Evolutionary conservation across 495 filamentous ascomycete genomes (phyloP), one percentile per base, ranked within the genome.

Genomic region (Daldinia childiae): DNA sequence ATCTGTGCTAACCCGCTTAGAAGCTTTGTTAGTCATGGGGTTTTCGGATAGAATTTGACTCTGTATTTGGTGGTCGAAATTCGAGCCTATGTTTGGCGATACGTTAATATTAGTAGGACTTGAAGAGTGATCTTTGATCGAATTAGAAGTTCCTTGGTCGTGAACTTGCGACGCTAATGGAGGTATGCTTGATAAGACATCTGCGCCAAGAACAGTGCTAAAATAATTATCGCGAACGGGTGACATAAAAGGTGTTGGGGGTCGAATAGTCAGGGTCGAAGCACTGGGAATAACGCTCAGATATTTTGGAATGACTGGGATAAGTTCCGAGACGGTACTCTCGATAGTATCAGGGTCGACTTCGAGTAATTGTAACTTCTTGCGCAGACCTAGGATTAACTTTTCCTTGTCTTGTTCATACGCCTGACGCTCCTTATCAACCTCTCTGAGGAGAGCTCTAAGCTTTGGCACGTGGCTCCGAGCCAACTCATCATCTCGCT

Each of bases 401-500:
- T 66, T 66, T 52, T 64, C 68, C 63, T 76, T 76, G 6, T 69
- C 62, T 17, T 73, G 64, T 24, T 78, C 71, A 62, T 74, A 78
- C n/a, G 57, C 58, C 21, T 70, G 62, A 15, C 76, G 71, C 63
- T 74, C 71, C 29, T 36, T 65, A 19, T 78, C 74, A 6, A 78
- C 64, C 30, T 76, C 70, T 55, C 68, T 66, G 29, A 78, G 58
- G 30, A 76, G 45, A 19, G 64, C 68, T 21, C 66, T 66, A 12
- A 78, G 64, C 52, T 62, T 68, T 2, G 76, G 76, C 19, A 78
- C 68, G 30, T 74, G 51, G 55, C 70, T 66, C 11, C 73, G 71
- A 24, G 72, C 76, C 29, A 78, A 59, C 50, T 69, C 68, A 38
- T 76, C 68, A 63, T 76, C 76, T 55, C 71, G 60, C 52, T 76